Conservation (phyloP, 768 basidiomycete species). For the Lactifluus volemus region DNA sequence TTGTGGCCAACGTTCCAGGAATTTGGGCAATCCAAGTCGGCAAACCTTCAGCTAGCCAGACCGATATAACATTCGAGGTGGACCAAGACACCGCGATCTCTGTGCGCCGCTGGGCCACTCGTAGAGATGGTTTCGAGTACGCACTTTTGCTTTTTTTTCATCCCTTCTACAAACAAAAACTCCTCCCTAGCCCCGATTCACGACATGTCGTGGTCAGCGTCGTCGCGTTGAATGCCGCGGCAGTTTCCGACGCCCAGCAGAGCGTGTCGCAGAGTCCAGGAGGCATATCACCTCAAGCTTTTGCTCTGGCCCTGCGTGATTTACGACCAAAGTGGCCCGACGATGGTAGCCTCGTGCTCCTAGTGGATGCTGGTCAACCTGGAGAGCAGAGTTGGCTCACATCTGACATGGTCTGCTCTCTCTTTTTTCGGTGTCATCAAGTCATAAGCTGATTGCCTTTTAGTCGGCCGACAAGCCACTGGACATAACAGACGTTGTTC, state of each 20-base stretch:
- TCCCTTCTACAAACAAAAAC: neutral
- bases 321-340: constrained; percentile 15
- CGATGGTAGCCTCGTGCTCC: constrained; percentile 7
- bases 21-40: constrained; percentile 16
- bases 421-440: neutral
- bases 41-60: constrained; percentile 4
- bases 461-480: constrained; percentile 4
- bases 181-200: constrained; percentile 1
- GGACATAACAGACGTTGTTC: constrained; percentile 11
- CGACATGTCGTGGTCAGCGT: constrained; percentile 14
- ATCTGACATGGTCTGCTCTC: constrained; percentile 9
- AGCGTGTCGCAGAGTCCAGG: neutral
- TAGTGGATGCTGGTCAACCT: constrained; percentile 7
- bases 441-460: neutral
- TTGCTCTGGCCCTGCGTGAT: constrained; percentile 6
- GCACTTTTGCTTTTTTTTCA: neutral
- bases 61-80: constrained; percentile 4
- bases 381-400: constrained; percentile 9
- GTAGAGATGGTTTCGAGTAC: constrained; percentile 10
- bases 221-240: constrained; percentile 5
- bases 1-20: constrained; percentile 1
- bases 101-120: constrained; percentile 12
- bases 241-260: constrained; percentile 3
- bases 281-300: constrained; percentile 7
- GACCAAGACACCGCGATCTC: constrained; percentile 9